phyloP scores from a whole-genome alignment of 129 eudicot species.

The Kitagawia praeruptora region DNA sequence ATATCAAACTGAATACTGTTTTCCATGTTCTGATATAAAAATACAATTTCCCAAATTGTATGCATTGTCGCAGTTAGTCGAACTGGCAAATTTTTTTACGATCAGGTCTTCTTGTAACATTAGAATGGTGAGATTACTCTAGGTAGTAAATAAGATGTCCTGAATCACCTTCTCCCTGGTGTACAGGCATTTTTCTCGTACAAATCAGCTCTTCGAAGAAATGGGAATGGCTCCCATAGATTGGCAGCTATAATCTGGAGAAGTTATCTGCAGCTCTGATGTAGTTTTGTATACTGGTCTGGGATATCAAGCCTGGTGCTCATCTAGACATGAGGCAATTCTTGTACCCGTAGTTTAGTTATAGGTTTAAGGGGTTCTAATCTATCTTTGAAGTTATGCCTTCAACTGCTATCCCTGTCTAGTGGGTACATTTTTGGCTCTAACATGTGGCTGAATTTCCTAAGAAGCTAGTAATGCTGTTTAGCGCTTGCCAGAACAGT shows the following conservation, averaged over 20 bases:
- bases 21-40: not conserved
- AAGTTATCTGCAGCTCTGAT: not conserved
- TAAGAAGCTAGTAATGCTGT: not conserved
- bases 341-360: not conserved
- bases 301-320: not conserved
- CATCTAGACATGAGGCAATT: not conserved
- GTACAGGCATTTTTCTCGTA: conserved; percentile 80
- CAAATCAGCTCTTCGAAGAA: conserved; percentile 63
- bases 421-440: not conserved
- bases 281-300: not conserved
- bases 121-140: not conserved
- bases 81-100: not conserved
- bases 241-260: conserved; percentile 62
- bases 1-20: not conserved
- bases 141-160: not conserved
- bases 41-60: not conserved
- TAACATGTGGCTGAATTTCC: not conserved
- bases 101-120: not conserved
- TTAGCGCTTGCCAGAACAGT: not conserved
- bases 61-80: not conserved
- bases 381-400: not conserved
- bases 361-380: not conserved
- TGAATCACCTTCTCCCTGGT: not conserved
- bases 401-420: not conserved
- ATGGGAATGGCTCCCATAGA: conserved; percentile 51